Evolutionary conservation across 2,329 filamentous ascomycete species (phyloP).

Genomic region (Acephala macrosclerotiorum): DNA sequence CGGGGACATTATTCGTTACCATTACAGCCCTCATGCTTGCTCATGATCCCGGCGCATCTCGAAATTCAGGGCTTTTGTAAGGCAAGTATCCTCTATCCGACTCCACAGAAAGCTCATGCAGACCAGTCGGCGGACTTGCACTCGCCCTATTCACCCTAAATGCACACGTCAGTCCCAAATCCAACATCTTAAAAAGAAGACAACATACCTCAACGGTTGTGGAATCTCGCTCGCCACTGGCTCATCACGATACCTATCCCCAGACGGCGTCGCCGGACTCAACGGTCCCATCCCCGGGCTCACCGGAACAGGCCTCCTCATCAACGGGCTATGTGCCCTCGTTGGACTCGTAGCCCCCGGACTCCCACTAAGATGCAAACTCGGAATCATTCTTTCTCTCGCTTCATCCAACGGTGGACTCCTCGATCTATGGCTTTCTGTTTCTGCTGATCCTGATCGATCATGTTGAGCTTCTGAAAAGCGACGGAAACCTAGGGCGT

Average conservation of each 20-base stretch:
- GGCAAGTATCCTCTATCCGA: constrained; percentile 1
- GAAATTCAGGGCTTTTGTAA: not conserved
- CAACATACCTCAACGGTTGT: constrained; percentile 19
- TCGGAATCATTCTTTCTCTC: constrained; percentile 18
- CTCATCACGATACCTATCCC: not conserved
- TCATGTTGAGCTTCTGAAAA: constrained; percentile 21
- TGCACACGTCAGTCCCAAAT: constrained; percentile 1
- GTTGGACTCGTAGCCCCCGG: constrained; percentile 18
- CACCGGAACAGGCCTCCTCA: constrained; percentile 9
- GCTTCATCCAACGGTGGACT: constrained; percentile 26
- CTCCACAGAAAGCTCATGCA: constrained; percentile 23
- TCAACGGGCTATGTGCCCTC: constrained; percentile 14
- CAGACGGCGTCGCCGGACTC: constrained; percentile 19
- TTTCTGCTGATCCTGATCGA: constrained; percentile 17
- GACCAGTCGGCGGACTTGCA: constrained; percentile 3
- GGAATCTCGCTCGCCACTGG: constrained; percentile 11
- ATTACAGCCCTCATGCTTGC: too few relatives aligned
- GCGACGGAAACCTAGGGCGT: not conserved
- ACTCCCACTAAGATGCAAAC: not conserved
- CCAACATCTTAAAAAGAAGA: not conserved
- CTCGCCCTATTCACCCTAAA: constrained; percentile 12
- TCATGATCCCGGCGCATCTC: not conserved
- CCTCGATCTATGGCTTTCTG: constrained; percentile 26
- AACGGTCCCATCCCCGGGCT: constrained; percentile 5
- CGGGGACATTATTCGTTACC: not conserved